Evolutionary conservation across 768 basidiomycete species (phyloP).

Genomic region (Baorangia bicolor): DNA sequence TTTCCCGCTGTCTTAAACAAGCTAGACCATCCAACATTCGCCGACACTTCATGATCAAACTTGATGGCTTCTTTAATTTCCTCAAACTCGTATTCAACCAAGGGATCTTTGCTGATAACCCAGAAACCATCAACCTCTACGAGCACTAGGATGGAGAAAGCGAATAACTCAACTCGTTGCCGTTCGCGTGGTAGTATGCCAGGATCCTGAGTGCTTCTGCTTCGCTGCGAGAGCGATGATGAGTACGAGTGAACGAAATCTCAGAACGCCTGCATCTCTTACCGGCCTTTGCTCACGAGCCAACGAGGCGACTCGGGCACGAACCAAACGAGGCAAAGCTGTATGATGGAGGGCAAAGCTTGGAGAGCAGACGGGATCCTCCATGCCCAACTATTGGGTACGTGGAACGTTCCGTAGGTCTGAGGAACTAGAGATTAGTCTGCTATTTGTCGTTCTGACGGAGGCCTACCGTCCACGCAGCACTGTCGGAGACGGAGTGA

Average conservation of each 20-base stretch:
- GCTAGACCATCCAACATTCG: constrained; percentile 42
- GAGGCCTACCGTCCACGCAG: constrained; percentile 56
- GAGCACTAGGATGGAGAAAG: background rate
- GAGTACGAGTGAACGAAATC: background rate
- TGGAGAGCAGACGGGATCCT: constrained; percentile 18
- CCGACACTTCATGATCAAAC: constrained; percentile 41
- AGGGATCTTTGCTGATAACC: background rate
- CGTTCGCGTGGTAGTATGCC: constrained; percentile 42
- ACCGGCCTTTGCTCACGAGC: constrained; percentile 37
- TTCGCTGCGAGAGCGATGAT: constrained; percentile 19
- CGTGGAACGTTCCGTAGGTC: constrained; percentile 19
- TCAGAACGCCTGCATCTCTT: background rate
- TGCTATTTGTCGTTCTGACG: background rate
- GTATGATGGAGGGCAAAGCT: constrained; percentile 10
- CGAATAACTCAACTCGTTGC: constrained; percentile 29
- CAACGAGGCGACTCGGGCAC: constrained; percentile 42
- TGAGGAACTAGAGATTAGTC: background rate
- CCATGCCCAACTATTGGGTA: constrained; percentile 18
- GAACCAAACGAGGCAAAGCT: constrained; percentile 14
- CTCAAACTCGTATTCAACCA: constrained; percentile 56
- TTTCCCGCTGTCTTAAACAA: constrained; percentile 53
- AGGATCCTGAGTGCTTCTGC: constrained; percentile 35
- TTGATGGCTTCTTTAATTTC: constrained; percentile 61
- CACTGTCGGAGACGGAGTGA: constrained; percentile 29
- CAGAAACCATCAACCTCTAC: background rate